phyloP scores from a whole-genome alignment of 2,329 filamentous ascomycete genomes.

The Aspergillus unguis region DNA sequence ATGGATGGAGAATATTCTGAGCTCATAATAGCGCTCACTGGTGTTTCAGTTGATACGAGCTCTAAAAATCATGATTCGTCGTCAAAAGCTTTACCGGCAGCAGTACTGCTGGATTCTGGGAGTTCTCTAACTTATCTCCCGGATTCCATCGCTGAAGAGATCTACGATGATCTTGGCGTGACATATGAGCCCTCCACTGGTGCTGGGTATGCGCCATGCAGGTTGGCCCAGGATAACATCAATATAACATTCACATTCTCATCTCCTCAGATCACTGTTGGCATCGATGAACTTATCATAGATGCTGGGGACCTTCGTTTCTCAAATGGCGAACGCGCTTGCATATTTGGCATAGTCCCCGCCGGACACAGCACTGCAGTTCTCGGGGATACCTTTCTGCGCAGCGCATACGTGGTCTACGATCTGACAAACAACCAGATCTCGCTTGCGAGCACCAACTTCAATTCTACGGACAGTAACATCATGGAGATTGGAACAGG shows the following conservation, averaged over 20 bases:
- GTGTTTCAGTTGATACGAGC: conserved; percentile 43
- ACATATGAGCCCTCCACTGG: conserved; percentile 56
- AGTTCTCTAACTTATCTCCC: conserved; percentile 41
- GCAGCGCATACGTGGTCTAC: conserved; percentile 62
- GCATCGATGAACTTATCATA: conserved; percentile 56
- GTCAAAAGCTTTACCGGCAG: conserved; percentile 40
- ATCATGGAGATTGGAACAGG: conserved; percentile 55
- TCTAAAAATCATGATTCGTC: conserved; percentile 23
- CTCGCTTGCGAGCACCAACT: conserved; percentile 59
- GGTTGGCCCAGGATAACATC: conserved; percentile 45
- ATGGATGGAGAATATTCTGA: conserved; percentile 53
- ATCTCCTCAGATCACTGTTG: conserved; percentile 53
- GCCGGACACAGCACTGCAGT: conserved; percentile 48
- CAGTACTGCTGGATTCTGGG: conserved; percentile 41
- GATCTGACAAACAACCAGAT: conserved; percentile 60
- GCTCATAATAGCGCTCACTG: conserved; percentile 68
- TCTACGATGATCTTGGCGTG: conserved; percentile 60
- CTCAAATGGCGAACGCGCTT: conserved; percentile 35
- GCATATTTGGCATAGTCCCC: conserved; percentile 51
- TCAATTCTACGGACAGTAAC: conserved; percentile 52
- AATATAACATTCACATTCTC: conserved; percentile 59
- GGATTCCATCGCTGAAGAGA: conserved; percentile 34
- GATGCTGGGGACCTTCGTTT: conserved; percentile 43
- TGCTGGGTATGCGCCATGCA: conserved; percentile 53
- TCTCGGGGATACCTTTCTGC: conserved; percentile 61